Evolutionary conservation across 1,284 basidiomycete species (phyloP), one percentile per base, ranked within the genome.

Genomic region (Cutaneotrichosporon sp.): DNA sequence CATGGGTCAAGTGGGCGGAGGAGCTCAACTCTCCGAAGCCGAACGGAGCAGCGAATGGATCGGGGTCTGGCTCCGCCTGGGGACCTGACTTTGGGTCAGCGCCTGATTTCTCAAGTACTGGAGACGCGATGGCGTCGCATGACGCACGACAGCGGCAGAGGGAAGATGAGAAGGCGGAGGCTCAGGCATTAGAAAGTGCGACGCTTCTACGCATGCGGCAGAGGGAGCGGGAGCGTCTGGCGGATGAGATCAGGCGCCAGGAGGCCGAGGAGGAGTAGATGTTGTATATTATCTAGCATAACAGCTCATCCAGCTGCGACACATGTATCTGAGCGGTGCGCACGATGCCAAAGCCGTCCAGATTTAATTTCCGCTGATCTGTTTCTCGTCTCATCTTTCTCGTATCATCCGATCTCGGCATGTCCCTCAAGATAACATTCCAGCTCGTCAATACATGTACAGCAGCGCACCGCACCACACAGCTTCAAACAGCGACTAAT

Each of bases 171-270:
- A 42, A 34, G 35, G 55, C 59, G 12, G 59, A 61, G 19, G 82
- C 81, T 0, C 64, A 35, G 2, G 86, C 90, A 62, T 90, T 84
- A 52, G 89, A 91, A 72, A 84, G 85, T 14, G 71, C 89, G 49
- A 90, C 88, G 2, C 77, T 92, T 35, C 81, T 91, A 78, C 81
- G 86, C 6, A 79, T 91, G 72, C 79, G 88, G 27, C 87, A 90
- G 67, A 55, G 57, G 46, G 86, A 84, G 57, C 51, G 66, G 46
- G 61, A 67, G 53, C 77, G 84, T 41, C 66, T 90, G 26, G 88
- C 88, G 62, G 79, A 82, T 57, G 85, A 90, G 72, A 87, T 90
- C 22, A 31, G 67, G 32, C 54, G 69, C 41, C 71, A 74, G 47
- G 72, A 66, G 31, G 67, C 63, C 25, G 54, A 51, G n/a, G 67